Base-by-base conservation (phyloP, 2,329 filamentous ascomycete species). In the Trichoderma sp. region DNA sequence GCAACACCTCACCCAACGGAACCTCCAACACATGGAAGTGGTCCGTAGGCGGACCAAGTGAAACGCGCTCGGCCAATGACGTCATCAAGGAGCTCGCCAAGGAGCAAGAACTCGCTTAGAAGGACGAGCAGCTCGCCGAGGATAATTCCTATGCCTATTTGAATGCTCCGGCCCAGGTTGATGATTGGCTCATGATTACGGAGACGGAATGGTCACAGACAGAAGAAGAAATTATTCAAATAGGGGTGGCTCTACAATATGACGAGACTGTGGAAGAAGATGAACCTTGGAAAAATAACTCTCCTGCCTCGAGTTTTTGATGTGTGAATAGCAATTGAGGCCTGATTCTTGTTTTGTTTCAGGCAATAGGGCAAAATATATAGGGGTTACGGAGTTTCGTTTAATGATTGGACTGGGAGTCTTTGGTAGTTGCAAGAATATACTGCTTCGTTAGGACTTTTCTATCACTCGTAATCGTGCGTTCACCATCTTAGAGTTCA, bases 1-100 rank as follows among this genome's bases (percentile, higher is more conserved):
- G 71, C 21, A 79, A 78, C 31, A 78, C 76, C 6, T 74, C 78
- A 6, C 75, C 76, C 1, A 77, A 79, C 18, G 68, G 75, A 3
- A 60, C 62, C 3, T 75, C 75, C 24, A 78, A 76, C 60, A 78
- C 77, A 11, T 85, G 84, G 83, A 78, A 75, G 6, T 85, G 83
- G 84, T 77, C 80, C 1, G 75, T 77, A 0, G 16, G 24, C 16
- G 75, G 59, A 0, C 53, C 68, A 18, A 71, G 77, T 67, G 79
- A 81, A 60, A 31, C 63, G 12, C 56, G 73, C 3, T 75, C 77
- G 18, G 72, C 82, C 18, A 77, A 82, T 11, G 77, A 79, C 1
- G 64, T 82, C 24, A 78, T 84, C 41, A 66, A 72, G 41, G 69
- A 53, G 2, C 76, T 78, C 27, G 74, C 78, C 74, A 73, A 66